Percentiles rank a stretch among this genome's conserved stretches.
Evolutionary conservation across 2,329 filamentous ascomycete genomes (phyloP).

Genomic region (Claviceps monticola): DNA sequence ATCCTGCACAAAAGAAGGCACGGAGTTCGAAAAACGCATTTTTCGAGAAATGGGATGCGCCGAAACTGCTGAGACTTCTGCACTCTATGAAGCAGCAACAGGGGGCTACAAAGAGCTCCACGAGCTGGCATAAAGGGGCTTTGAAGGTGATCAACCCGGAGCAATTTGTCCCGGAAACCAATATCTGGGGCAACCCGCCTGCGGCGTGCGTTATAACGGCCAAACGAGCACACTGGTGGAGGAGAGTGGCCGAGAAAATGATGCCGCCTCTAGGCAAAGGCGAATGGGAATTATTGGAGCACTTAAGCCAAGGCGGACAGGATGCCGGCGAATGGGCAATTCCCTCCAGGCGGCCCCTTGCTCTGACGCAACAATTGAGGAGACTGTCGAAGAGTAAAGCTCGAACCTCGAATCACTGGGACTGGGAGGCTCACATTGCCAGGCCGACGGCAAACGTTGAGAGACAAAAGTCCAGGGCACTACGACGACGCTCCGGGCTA

Average conservation of each 20-base stretch:
- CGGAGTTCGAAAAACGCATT: slow-evolving; percentile 15
- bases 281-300: slow-evolving; percentile 43
- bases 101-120: slow-evolving; percentile 8
- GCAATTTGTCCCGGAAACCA: slow-evolving; percentile 24
- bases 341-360: slow-evolving; percentile 18
- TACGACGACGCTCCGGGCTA: slow-evolving; percentile 21
- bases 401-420: slow-evolving; percentile 13
- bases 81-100: slow-evolving; percentile 26
- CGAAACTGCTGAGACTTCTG: slow-evolving; percentile 29
- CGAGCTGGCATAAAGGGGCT: slow-evolving; percentile 12
- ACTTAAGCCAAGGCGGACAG: slow-evolving; percentile 29
- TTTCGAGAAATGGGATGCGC: slow-evolving; percentile 35
- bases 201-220: slow-evolving; percentile 24
- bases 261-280: slow-evolving; percentile 38
- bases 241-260: slow-evolving; percentile 26
- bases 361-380: slow-evolving; percentile 2
- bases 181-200: slow-evolving; percentile 36
- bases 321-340: slow-evolving; percentile 21
- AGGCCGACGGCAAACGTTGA: slow-evolving; percentile 26
- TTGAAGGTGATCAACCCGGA: slow-evolving; percentile 22
- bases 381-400: neutral
- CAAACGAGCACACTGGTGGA: slow-evolving; percentile 36
- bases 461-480: slow-evolving; percentile 18
- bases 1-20: neutral
- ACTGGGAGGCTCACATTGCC: slow-evolving; percentile 30